Evolutionary conservation across 2,329 filamentous ascomycete genomes (phyloP).

Genomic region (Fusarium sp.): DNA sequence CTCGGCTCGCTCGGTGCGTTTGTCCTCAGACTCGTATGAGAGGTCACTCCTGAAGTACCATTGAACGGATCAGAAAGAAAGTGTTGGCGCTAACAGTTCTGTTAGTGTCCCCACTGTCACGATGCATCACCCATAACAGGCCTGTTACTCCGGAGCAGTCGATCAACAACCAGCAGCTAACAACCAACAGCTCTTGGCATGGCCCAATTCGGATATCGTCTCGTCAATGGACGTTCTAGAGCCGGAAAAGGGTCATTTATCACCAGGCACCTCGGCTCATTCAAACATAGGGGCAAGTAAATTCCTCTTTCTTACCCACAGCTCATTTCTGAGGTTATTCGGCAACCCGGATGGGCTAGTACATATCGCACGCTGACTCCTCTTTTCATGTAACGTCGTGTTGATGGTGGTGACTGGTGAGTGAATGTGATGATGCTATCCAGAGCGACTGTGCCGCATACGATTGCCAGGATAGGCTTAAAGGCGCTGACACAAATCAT

Average conservation of each 20-base stretch:
- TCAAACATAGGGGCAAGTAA: not conserved
- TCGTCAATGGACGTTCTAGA: not conserved
- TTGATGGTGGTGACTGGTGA: not conserved
- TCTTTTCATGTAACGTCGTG: not conserved
- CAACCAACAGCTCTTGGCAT: constrained; percentile 3
- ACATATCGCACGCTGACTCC: not conserved
- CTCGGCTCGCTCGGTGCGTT: no score
- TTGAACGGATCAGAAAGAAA: not conserved
- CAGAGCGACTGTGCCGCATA: not conserved
- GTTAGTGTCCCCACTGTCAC: not conserved
- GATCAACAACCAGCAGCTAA: not conserved
- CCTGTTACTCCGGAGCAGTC: not conserved
- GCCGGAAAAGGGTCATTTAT: not conserved
- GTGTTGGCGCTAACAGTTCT: not conserved
- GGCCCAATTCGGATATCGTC: not conserved
- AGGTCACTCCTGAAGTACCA: not conserved
- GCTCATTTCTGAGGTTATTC: not conserved
- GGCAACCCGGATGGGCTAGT: not conserved
- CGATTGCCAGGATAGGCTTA: no score
- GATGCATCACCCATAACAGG: not conserved
- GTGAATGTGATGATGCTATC: not conserved
- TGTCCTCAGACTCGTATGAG: no score
- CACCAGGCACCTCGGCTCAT: not conserved
- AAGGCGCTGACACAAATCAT: not conserved
- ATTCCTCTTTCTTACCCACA: not conserved